These are phyloP conservation scores for Aspergillus bertholletiae DNA, from an alignment of 495 filamentous ascomycete species.

Conservation along the genomic window DNA sequence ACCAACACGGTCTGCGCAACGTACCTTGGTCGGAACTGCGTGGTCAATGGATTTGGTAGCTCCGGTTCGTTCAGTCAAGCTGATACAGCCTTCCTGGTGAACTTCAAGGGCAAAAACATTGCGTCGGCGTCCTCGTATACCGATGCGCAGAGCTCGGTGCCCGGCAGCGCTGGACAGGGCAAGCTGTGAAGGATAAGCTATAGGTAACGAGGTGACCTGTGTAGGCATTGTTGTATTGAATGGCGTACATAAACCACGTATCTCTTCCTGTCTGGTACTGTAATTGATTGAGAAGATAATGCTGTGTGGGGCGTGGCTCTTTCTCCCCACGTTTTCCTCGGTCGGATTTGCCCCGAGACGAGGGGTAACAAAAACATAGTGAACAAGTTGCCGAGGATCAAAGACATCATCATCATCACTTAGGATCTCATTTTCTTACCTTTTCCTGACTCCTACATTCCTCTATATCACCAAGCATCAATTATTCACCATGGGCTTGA, in stretches of 20 bases:
- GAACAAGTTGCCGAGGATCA: too few relatives aligned
- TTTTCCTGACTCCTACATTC: too few relatives aligned
- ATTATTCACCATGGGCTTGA: neutral
- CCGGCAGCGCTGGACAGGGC: conserved; percentile 14
- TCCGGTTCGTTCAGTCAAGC: conserved; percentile 29
- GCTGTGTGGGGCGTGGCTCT: neutral
- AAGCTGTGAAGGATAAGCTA: conserved; percentile 1
- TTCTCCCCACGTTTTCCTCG: neutral
- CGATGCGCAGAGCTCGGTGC: conserved; percentile 22
- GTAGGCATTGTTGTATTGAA: too few relatives aligned
- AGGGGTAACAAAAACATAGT: neutral
- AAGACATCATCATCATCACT: too few relatives aligned
- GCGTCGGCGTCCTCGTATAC: conserved; percentile 28
- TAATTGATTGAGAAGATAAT: too few relatives aligned
- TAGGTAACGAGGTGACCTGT: too few relatives aligned
- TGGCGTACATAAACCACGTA: too few relatives aligned
- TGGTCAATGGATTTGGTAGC: conserved; percentile 44
- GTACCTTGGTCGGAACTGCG: conserved; percentile 43
- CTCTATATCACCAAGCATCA: neutral
- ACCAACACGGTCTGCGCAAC: conserved; percentile 36
- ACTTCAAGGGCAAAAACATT: conserved; percentile 39
- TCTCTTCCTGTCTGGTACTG: too few relatives aligned
- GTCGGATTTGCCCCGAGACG: neutral
- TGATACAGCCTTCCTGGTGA: conserved; percentile 32
- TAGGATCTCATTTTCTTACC: too few relatives aligned